Percentiles rank a stretch among this genome's conserved stretches.
These are phyloP conservation scores for Paulownia fortunei DNA, from an alignment of 257 asterid genomes.

Conservation along the genomic window DNA sequence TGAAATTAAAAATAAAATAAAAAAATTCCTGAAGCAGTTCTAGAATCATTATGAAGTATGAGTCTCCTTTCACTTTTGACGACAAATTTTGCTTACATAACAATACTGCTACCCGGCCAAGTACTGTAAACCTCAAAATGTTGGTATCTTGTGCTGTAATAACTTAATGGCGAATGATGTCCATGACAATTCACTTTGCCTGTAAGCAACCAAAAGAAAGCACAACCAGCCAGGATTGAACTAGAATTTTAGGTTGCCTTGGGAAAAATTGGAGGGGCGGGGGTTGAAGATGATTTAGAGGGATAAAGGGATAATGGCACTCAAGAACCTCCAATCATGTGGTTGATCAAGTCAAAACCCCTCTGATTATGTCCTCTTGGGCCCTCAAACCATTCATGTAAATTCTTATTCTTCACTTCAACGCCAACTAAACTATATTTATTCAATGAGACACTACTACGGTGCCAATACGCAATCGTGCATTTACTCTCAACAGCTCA, in stretches of 20 bases:
- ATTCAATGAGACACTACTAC: not conserved
- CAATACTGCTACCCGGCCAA: not conserved
- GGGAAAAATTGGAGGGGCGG: not conserved
- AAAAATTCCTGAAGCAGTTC: not conserved
- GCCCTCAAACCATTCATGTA: conserved; percentile 26
- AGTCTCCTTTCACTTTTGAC: conserved; percentile 11
- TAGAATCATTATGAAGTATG: not conserved
- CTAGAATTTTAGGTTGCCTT: not conserved
- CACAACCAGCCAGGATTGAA: not conserved
- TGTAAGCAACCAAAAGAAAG: conserved; percentile 11
- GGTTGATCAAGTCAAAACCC: conserved; percentile 1
- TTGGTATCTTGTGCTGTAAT: conserved; percentile 24
- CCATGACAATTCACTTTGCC: conserved; percentile 14
- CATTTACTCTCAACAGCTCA: no score
- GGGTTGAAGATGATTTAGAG: not conserved
- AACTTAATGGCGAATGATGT: conserved; percentile 20
- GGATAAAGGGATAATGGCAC: not conserved
- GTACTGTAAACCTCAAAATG: not conserved
- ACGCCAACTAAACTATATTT: conserved; percentile 24
- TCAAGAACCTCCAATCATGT: conserved; percentile 23
- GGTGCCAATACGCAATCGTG: not conserved
- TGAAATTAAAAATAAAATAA: not conserved
- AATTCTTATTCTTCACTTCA: no score
- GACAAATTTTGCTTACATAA: not conserved
- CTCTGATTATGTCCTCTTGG: conserved; percentile 20